Evolutionary conservation across 768 basidiomycete genomes (phyloP).

Genomic region (Trametes sanguinea): DNA sequence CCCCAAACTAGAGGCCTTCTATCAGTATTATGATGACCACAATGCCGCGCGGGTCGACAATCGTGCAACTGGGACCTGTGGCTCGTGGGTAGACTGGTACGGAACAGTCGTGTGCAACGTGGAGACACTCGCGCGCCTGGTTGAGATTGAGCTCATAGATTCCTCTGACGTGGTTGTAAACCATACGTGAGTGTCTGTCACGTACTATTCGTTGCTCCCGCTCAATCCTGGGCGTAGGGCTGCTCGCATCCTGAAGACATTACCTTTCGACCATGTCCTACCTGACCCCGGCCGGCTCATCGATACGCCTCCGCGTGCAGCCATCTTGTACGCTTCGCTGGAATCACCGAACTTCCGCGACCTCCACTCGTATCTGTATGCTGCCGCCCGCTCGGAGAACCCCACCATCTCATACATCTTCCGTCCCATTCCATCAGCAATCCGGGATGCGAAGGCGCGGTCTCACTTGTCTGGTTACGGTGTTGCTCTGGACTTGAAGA

Average conservation of each 20-base stretch:
- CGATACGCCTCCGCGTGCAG: slow-evolving; percentile 56
- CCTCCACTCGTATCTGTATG: slow-evolving; percentile 65
- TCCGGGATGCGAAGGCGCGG: slow-evolving; percentile 28
- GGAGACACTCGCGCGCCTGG: slow-evolving; percentile 56
- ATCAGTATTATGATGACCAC: slow-evolving; percentile 60
- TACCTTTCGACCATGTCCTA: slow-evolving; percentile 79
- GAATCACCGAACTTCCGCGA: slow-evolving; percentile 66
- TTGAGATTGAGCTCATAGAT: slow-evolving; percentile 52
- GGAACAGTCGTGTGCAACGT: slow-evolving; percentile 71
- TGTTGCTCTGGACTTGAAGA: slow-evolving; percentile 90
- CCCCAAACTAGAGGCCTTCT: slow-evolving; percentile 84
- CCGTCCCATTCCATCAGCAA: slow-evolving; percentile 57
- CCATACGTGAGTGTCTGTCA: slow-evolving; percentile 13
- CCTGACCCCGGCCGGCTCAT: slow-evolving; percentile 49
- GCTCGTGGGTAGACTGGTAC: slow-evolving; percentile 86
- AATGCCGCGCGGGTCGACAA: slow-evolving; percentile 31
- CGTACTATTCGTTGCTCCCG: background rate
- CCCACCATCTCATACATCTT: slow-evolving; percentile 72
- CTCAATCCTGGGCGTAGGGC: slow-evolving; percentile 20
- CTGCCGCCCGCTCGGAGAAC: slow-evolving; percentile 45
- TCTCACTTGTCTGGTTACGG: slow-evolving; percentile 85
- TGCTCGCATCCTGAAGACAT: slow-evolving; percentile 48
- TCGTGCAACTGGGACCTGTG: slow-evolving; percentile 44
- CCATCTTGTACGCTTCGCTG: slow-evolving; percentile 78
- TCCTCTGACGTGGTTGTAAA: slow-evolving; percentile 28